These are phyloP conservation scores for Podosphaera leucotricha DNA, from an alignment of 2,329 filamentous ascomycete species.

Conservation along the genomic window DNA sequence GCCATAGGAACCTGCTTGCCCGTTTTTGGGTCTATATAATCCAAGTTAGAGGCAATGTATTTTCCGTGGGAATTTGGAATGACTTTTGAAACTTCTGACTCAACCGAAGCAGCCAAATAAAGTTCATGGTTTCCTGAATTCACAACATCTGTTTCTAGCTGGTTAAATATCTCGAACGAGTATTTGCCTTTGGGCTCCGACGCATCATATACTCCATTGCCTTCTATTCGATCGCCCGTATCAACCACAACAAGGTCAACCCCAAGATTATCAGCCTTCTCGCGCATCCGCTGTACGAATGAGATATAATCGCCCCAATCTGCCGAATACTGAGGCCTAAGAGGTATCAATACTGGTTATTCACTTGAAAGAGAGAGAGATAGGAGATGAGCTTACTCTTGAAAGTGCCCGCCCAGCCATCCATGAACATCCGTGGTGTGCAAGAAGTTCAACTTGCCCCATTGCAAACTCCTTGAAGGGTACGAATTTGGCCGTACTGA, in stretches of 20 bases:
- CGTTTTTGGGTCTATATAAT: conserved; percentile 54
- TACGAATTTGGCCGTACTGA: conserved; percentile 54
- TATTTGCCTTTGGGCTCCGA: conserved; percentile 73
- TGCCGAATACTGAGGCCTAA: conserved; percentile 75
- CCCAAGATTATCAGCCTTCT: conserved; percentile 53
- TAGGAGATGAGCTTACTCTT: conserved; percentile 41
- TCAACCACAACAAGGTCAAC: conserved; percentile 82
- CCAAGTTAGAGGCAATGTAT: conserved; percentile 81
- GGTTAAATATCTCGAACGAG: conserved; percentile 63
- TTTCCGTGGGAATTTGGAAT: conserved; percentile 60
- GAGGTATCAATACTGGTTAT: neutral
- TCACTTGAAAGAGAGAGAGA: neutral
- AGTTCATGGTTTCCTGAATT: conserved; percentile 89
- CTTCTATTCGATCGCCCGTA: conserved; percentile 80
- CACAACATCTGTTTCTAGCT: conserved; percentile 65
- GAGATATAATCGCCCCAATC: conserved; percentile 98
- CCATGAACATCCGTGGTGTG: conserved; percentile 93
- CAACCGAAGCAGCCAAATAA: conserved; percentile 57
- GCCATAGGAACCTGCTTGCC: conserved; percentile 54
- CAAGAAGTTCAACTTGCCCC: conserved; percentile 84
- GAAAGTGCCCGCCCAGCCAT: conserved; percentile 81
- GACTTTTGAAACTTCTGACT: conserved; percentile 53
- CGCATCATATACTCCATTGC: conserved; percentile 82
- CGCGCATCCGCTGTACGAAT: conserved; percentile 62
- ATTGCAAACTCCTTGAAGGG: conserved; percentile 62